phyloP scores from a whole-genome alignment of 108 stramenopile genomes.

The Stephanodiscus minutulus region DNA sequence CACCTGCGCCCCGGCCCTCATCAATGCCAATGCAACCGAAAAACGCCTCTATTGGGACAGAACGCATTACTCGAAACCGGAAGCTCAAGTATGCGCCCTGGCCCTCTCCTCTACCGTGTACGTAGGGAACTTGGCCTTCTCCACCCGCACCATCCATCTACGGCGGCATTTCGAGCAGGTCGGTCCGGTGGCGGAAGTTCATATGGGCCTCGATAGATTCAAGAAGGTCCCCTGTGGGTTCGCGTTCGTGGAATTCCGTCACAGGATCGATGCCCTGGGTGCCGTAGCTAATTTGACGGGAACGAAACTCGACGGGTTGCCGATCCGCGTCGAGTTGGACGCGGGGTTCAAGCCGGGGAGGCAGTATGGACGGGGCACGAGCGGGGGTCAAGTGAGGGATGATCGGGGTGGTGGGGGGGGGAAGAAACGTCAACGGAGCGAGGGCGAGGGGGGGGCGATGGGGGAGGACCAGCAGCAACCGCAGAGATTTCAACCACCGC shows the following conservation, averaged over 20 bases:
- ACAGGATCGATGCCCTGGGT: constrained; percentile 68
- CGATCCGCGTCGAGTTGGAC: constrained; percentile 95
- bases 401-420: constrained; percentile 64
- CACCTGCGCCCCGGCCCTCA: constrained; percentile 66
- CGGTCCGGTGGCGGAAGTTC: constrained; percentile 84
- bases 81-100: constrained; percentile 74
- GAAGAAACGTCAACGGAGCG: constrained; percentile 8
- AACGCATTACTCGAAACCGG: constrained; percentile 76
- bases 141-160: constrained; percentile 86
- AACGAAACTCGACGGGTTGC: constrained; percentile 88
- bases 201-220: constrained; percentile 92
- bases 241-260: constrained; percentile 90
- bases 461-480: constrained; percentile 1
- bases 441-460: constrained; percentile 3
- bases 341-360: constrained; percentile 94
- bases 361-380: constrained; percentile 91
- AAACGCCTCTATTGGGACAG: constrained; percentile 88
- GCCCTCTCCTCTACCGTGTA: constrained; percentile 80
- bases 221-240: constrained; percentile 93
- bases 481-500: neutral
- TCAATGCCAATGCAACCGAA: constrained; percentile 69
- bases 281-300: constrained; percentile 80
- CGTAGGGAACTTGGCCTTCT: constrained; percentile 95
- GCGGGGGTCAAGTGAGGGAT: constrained; percentile 95
- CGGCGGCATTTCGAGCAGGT: constrained; percentile 80